Conservation (phyloP, 139 green algal species). For the Microglena sp. region DNA sequence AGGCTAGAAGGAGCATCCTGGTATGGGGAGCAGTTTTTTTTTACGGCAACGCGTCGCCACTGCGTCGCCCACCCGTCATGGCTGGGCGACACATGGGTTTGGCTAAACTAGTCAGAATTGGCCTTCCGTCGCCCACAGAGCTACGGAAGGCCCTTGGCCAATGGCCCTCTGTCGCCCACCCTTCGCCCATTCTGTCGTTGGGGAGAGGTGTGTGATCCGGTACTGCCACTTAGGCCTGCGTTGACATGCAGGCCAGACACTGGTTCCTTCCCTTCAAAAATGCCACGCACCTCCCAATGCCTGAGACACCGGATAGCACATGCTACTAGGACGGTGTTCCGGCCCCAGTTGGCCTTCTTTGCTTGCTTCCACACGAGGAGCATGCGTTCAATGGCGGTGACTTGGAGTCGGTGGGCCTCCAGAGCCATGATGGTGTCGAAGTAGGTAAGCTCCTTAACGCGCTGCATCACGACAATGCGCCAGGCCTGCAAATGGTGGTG, state of each 20-base stretch:
- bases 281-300: background rate
- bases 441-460: background rate
- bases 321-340: background rate
- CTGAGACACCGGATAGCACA: background rate
- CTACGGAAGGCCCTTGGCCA: background rate
- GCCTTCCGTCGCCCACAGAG: no score
- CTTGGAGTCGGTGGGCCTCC: background rate
- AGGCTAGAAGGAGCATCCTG: no score
- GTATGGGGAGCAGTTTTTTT: no score
- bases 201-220: background rate
- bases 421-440: background rate
- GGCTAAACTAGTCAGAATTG: no score
- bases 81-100: no score
- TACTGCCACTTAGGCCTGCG: background rate
- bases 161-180: no score
- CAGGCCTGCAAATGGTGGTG: slow-evolving; percentile 1
- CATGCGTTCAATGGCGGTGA: background rate
- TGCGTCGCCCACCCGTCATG: no score
- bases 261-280: background rate
- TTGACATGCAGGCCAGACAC: background rate
- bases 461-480: background rate
- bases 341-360: background rate
- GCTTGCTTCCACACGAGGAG: background rate
- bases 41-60: no score
- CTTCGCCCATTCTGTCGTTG: background rate